Conservation (phyloP, 495 filamentous ascomycete genomes). For the Platismatia glauca region DNA sequence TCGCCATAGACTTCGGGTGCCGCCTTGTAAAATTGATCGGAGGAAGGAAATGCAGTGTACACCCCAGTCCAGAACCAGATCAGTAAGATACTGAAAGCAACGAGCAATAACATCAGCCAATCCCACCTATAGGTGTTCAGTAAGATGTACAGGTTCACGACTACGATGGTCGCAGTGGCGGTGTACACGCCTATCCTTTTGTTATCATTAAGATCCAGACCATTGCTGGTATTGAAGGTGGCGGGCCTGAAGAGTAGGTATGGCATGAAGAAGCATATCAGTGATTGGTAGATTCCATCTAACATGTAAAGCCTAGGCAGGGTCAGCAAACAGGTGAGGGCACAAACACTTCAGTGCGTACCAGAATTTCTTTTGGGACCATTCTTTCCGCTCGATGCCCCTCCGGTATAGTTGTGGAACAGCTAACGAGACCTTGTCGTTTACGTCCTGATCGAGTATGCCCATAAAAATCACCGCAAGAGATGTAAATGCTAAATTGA, state of each 20-base stretch:
- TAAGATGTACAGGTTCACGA: constrained; percentile 87
- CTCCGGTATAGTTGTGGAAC: constrained; percentile 93
- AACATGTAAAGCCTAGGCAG: constrained; percentile 75
- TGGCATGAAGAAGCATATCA: constrained; percentile 87
- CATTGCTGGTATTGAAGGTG: constrained; percentile 56
- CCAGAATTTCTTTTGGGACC: constrained; percentile 97
- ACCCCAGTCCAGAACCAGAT: constrained; percentile 97
- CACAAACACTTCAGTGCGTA: constrained; percentile 34
- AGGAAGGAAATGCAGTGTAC: constrained; percentile 62
- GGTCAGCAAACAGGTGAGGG: constrained; percentile 27
- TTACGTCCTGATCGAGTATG: constrained; percentile 94
- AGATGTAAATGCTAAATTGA: constrained; percentile 96
- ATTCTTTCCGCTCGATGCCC: constrained; percentile 93
- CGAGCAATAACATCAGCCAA: constrained; percentile 80
- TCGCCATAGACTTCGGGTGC: constrained; percentile 71
- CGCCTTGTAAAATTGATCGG: constrained; percentile 65
- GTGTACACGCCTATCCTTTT: constrained; percentile 77
- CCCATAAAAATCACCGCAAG: constrained; percentile 93
- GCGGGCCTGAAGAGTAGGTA: constrained; percentile 66
- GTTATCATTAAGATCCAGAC: constrained; percentile 63
- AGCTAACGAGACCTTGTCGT: constrained; percentile 83
- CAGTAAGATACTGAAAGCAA: constrained; percentile 69
- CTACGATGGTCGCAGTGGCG: constrained; percentile 64
- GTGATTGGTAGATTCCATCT: constrained; percentile 90
- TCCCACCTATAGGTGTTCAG: constrained; percentile 98